Evolutionary conservation across 345 rosid species (phyloP).

Genomic region (Euclidium syriacum): DNA sequence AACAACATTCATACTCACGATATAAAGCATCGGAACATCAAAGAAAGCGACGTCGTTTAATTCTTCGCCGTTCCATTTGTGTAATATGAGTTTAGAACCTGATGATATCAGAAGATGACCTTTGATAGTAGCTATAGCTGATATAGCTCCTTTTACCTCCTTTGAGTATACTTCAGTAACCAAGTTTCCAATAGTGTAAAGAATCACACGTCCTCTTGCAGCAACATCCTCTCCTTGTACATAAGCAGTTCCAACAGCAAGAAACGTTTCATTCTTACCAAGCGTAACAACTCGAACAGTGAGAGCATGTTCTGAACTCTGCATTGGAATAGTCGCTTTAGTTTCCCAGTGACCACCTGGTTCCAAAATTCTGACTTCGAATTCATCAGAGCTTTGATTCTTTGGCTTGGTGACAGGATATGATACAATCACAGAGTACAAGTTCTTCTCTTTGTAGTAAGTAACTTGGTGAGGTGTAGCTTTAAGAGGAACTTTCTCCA

Average conservation of each 20-base stretch:
- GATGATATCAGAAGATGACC: slow-evolving; percentile 92
- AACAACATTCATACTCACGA: slow-evolving; percentile 92
- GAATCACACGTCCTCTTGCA: slow-evolving; percentile 89
- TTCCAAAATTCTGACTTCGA: slow-evolving; percentile 85
- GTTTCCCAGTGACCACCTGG: slow-evolving; percentile 96
- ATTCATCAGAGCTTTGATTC: slow-evolving; percentile 85
- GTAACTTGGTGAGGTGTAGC: slow-evolving; percentile 99
- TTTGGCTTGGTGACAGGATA: slow-evolving; percentile 78
- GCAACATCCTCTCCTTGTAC: slow-evolving; percentile 99
- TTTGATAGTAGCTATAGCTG: slow-evolving; percentile 97
- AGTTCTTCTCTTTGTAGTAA: slow-evolving; percentile 79
- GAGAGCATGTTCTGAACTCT: slow-evolving; percentile 86
- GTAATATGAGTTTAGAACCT: slow-evolving; percentile 91
- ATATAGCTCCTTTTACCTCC: slow-evolving; percentile 95
- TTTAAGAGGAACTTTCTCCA: slow-evolving; percentile 89
- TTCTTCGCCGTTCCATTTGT: slow-evolving; percentile 89
- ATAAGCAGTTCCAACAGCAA: slow-evolving; percentile 95
- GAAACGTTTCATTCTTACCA: slow-evolving; percentile 75
- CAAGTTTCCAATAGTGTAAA: slow-evolving; percentile 64
- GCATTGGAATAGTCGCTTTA: slow-evolving; percentile 93
- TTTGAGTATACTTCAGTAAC: slow-evolving; percentile 88
- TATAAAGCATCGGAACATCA: slow-evolving; percentile 91
- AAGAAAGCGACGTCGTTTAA: slow-evolving; percentile 85
- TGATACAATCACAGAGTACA: slow-evolving; percentile 84
- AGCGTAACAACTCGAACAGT: slow-evolving; percentile 89